phyloP scores from a whole-genome alignment of 192 early-diverging fungal genomes.

The Coemansia pectinata region DNA sequence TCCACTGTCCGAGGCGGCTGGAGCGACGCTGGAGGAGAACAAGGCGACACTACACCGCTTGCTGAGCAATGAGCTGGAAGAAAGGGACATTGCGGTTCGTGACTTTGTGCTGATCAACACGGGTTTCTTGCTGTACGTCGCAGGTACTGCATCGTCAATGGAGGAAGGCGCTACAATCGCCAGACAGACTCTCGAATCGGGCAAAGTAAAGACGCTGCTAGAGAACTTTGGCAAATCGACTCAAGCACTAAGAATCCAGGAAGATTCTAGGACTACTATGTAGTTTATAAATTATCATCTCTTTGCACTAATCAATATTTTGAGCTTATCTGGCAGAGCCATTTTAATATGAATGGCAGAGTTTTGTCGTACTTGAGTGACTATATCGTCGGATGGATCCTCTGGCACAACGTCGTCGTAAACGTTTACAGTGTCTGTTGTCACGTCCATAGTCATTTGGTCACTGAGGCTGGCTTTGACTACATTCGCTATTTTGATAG shows the following conservation, averaged over 20 bases:
- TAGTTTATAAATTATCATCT: conserved; percentile 2
- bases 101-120: conserved; percentile 92
- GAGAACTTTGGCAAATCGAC: conserved; percentile 58
- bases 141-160: conserved; percentile 69
- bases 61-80: conserved; percentile 63
- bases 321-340: conserved; percentile 17
- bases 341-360: conserved; percentile 75
- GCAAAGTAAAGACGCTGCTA: conserved; percentile 64
- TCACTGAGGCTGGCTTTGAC: conserved; percentile 60
- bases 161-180: conserved; percentile 76
- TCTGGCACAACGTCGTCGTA: conserved; percentile 79
- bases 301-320: conserved; percentile 11
- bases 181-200: conserved; percentile 68
- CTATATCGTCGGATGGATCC: conserved; percentile 60
- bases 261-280: background rate
- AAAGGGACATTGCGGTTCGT: conserved; percentile 63
- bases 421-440: conserved; percentile 67
- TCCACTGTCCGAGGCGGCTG: conserved; percentile 64
- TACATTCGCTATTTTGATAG: conserved; percentile 66
- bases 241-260: conserved; percentile 14
- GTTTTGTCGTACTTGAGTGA: conserved; percentile 62
- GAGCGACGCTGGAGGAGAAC: conserved; percentile 75
- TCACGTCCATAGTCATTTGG: conserved; percentile 63
- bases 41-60: conserved; percentile 65
- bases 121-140: conserved; percentile 74